Base-by-base conservation (phyloP, 1,139 yeast genomes). In the Suhomyces atakaporum region DNA sequence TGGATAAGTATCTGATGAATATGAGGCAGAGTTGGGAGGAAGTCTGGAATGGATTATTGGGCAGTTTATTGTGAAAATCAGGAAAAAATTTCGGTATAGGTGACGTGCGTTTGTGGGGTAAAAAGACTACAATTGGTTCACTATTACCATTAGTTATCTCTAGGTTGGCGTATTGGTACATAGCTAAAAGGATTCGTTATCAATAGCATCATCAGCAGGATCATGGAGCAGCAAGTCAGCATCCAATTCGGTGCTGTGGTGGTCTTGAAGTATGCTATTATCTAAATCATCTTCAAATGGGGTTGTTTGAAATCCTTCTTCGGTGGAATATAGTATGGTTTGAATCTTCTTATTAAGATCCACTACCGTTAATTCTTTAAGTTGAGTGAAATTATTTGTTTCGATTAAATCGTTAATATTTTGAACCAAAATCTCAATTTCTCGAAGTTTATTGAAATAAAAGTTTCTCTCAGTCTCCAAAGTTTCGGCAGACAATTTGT, bases 371-470 rank as follows among this genome's bases (percentile, higher is more conserved):
- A 66, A 49, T 19, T 57, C 54, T 27, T 58, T 47, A 24, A 58
- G 41, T 50, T 66, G 58, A 49, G 56, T 50, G 32, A 55, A 50
- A 23, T 63, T 61, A 19, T 53, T 56, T 36, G 54, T 51, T n/a
- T 58, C 62, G 8, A 50, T 51, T 31, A 47, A 33, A 36, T 79
- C 85, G 38, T 74, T 75, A 11, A 84, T 75, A 23, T 81, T 75
- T 53, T 84, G 89, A 14, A 84, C 77, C 35, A 90, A 63, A 22
- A 88, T 79, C 60, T 92, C 98, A 43, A 92, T 86, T 43, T 85
- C 95, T 43, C 96, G 76, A 36, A 92, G 69, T 62, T 92, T 92
- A 51, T 84, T 83, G 62, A 87, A 92, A 60, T 92, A 92, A 53
- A 92, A 89, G 55, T 87, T 85, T 43, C 97, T 77, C 56, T 94